Evolutionary conservation across 2,329 filamentous ascomycete genomes (phyloP).

Genomic region (Aspergillus pseudotamarii): DNA sequence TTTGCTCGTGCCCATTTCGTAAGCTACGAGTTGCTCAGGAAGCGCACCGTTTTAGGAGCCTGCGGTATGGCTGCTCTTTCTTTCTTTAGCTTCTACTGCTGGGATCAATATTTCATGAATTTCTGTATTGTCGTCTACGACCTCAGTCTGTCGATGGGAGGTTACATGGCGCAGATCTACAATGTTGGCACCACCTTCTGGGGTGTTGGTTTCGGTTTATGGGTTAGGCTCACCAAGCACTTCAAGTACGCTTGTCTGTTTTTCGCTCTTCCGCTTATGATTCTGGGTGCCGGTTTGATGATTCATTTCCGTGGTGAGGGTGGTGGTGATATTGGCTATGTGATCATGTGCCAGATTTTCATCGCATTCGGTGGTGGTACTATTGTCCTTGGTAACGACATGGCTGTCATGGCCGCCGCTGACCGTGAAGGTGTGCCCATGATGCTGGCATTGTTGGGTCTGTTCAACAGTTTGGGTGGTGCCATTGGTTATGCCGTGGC

Average conservation of each 20-base stretch:
- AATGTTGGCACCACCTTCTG: slow-evolving; percentile 59
- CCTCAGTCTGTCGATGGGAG: slow-evolving; percentile 45
- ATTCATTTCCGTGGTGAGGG: slow-evolving; percentile 56
- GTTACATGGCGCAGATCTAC: slow-evolving; percentile 55
- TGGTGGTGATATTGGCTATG: slow-evolving; percentile 50
- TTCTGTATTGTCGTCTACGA: slow-evolving; percentile 59
- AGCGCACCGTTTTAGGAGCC: slow-evolving; percentile 56
- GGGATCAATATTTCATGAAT: slow-evolving; percentile 58
- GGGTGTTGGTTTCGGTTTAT: slow-evolving; percentile 51
- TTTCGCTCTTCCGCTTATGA: slow-evolving; percentile 55
- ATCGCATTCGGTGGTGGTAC: slow-evolving; percentile 58
- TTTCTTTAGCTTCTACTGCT: slow-evolving; percentile 55
- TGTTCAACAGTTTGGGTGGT: slow-evolving; percentile 39
- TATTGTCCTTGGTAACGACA: slow-evolving; percentile 58
- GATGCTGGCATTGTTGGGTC: slow-evolving; percentile 40
- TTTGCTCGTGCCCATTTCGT: slow-evolving; percentile 58
- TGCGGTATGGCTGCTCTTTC: slow-evolving; percentile 52
- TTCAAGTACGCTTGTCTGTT: slow-evolving; percentile 57
- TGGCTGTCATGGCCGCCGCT: slow-evolving; percentile 60
- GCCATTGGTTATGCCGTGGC: slow-evolving; percentile 37
- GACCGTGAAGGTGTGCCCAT: slow-evolving; percentile 58
- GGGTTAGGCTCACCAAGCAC: slow-evolving; percentile 53
- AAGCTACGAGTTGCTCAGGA: slow-evolving; percentile 53
- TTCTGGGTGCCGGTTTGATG: slow-evolving; percentile 58
- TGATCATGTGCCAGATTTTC: slow-evolving; percentile 60